A percentile compares a stretch with the other conserved stretches of the same genome.
Evolutionary conservation across 2,329 filamentous ascomycete species (phyloP).

Genomic region (Pseudogymnoascus sp.): DNA sequence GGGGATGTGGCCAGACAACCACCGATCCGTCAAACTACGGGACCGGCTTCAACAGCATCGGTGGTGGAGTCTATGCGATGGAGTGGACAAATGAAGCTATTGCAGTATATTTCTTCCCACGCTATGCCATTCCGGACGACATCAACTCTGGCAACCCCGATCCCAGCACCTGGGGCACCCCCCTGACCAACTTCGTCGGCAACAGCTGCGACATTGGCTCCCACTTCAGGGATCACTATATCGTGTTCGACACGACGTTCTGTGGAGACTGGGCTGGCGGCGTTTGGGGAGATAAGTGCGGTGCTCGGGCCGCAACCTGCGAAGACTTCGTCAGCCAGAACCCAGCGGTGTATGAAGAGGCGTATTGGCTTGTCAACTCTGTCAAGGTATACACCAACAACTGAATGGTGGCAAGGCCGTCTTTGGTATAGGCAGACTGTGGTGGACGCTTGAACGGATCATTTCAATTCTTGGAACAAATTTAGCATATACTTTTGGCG

Average conservation of each 20-base stretch:
- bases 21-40: conserved; percentile 53
- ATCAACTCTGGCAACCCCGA: conserved; percentile 54
- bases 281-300: conserved; percentile 60
- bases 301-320: conserved; percentile 57
- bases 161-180: conserved; percentile 61
- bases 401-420: neutral
- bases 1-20: conserved; percentile 54
- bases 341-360: conserved; percentile 61
- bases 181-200: conserved; percentile 62
- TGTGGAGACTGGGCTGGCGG: conserved; percentile 82
- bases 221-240: conserved; percentile 65
- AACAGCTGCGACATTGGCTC: conserved; percentile 64
- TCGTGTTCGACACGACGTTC: conserved; percentile 78
- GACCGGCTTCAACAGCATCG: conserved; percentile 61
- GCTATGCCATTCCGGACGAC: conserved; percentile 56
- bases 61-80: conserved; percentile 66
- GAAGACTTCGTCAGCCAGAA: conserved; percentile 65
- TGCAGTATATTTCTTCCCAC: conserved; percentile 75
- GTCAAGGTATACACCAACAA: conserved; percentile 50
- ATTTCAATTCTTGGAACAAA: neutral
- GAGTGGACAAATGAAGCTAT: conserved; percentile 72
- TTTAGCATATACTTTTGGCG: neutral
- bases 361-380: conserved; percentile 72
- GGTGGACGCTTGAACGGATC: neutral
- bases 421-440: neutral